phyloP scores from a whole-genome alignment of 768 basidiomycete species.

The Cantharellus anzutake region DNA sequence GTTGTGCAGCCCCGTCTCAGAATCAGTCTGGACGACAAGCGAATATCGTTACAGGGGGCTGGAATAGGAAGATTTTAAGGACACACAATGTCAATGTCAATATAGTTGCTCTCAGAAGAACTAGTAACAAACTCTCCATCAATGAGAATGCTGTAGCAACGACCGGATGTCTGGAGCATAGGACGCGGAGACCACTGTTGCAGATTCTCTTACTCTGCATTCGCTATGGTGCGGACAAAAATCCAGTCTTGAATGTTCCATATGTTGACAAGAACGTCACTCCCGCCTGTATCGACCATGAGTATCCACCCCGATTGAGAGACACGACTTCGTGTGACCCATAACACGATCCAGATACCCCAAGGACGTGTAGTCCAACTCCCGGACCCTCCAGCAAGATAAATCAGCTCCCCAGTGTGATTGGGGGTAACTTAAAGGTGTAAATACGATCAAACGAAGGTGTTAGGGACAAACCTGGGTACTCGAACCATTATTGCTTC shows the following conservation, averaged over 20 bases:
- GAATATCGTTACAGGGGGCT: neutral
- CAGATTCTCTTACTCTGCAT: neutral
- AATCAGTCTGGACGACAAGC: neutral
- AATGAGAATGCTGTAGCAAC: neutral
- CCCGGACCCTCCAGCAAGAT: neutral
- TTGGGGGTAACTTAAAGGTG: neutral
- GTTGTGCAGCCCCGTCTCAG: constrained; percentile 1
- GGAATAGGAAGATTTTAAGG: neutral
- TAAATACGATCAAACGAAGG: neutral
- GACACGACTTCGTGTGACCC: neutral
- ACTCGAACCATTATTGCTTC: neutral
- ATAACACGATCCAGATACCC: neutral
- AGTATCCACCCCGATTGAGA: neutral
- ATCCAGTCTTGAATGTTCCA: neutral
- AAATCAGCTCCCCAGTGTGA: neutral
- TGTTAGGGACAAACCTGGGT: neutral
- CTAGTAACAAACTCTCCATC: neutral
- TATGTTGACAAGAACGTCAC: neutral
- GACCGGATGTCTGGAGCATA: neutral
- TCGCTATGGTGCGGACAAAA: neutral
- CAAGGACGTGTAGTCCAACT: neutral
- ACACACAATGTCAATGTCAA: neutral
- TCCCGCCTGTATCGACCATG: neutral
- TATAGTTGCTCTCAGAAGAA: neutral
- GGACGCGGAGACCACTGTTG: no score